Evolutionary conservation across 2,329 filamentous ascomycete genomes (phyloP).

Genomic region (Hypoxylon sp.): DNA sequence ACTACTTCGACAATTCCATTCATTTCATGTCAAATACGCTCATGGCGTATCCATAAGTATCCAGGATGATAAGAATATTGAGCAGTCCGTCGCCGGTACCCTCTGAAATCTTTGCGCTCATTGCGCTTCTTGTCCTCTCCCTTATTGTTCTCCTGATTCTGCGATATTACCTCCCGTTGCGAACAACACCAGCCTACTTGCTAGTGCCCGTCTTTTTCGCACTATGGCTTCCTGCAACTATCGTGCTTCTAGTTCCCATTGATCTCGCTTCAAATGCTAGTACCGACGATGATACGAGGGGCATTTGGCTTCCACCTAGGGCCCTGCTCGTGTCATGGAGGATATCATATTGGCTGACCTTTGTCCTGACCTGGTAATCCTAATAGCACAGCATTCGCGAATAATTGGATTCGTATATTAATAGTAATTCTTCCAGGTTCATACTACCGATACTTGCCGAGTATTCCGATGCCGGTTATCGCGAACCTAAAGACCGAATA

Average conservation of each 20-base stretch:
- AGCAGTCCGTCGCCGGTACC: constrained; percentile 75
- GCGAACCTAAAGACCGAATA: constrained; percentile 84
- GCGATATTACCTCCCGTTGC: constrained; percentile 90
- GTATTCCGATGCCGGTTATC: constrained; percentile 94
- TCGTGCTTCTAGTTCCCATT: constrained; percentile 93
- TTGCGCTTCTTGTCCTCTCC: constrained; percentile 81
- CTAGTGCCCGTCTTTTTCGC: constrained; percentile 94
- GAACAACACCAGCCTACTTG: constrained; percentile 90
- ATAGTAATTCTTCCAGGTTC: constrained; percentile 68
- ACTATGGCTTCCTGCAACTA: constrained; percentile 91
- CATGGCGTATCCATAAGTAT: constrained; percentile 57
- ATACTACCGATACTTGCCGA: constrained; percentile 94
- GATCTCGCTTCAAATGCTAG: constrained; percentile 90
- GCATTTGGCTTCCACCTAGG: constrained; percentile 87
- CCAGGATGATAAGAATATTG: constrained; percentile 67
- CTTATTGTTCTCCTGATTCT: constrained; percentile 85
- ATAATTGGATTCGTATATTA: constrained; percentile 18
- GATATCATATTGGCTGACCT: constrained; percentile 97
- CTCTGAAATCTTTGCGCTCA: constrained; percentile 82
- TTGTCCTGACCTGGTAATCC: constrained; percentile 88
- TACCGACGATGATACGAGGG: constrained; percentile 79
- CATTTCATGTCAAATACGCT: constrained; percentile 23
- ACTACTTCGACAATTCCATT: constrained; percentile 26
- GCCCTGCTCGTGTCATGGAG: constrained; percentile 91
- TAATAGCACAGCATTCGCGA: constrained; percentile 8